phyloP scores from a whole-genome alignment of 208 protist species.

The Histomonas meleagridis region DNA sequence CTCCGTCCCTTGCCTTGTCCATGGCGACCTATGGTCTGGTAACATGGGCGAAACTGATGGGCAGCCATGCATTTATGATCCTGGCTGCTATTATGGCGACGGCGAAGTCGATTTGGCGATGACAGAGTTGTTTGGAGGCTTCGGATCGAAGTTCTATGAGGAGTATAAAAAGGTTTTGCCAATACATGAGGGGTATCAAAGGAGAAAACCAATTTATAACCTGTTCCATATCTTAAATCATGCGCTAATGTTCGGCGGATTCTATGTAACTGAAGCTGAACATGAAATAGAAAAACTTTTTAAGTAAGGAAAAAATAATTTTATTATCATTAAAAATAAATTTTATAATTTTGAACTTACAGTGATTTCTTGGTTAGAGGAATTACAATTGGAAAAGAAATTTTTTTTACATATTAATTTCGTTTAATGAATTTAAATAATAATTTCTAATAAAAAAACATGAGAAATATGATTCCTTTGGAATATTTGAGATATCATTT shows the following conservation, averaged over 20 bases:
- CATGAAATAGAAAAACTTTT: neutral
- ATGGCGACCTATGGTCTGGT: neutral
- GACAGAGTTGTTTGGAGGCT: neutral
- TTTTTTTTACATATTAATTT: too few species aligned
- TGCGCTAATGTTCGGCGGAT: neutral
- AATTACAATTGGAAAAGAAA: too few species aligned
- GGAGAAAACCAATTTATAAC: neutral
- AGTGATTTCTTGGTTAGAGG: too few species aligned
- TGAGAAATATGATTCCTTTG: too few species aligned
- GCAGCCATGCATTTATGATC: neutral
- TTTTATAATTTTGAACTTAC: too few species aligned
- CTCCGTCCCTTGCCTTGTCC: neutral
- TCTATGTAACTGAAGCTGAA: neutral
- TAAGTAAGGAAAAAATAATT: neutral
- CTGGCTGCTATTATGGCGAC: neutral
- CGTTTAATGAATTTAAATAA: too few species aligned
- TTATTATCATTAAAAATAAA: too few species aligned
- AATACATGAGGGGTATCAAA: neutral
- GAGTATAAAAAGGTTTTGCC: neutral
- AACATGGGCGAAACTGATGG: neutral
- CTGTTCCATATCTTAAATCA: neutral
- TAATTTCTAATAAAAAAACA: too few species aligned
- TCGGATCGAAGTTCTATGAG: neutral
- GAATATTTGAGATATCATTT: too few species aligned
- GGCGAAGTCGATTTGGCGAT: neutral